Evolutionary conservation across 495 filamentous ascomycete species (phyloP), one percentile per base, ranked within the genome.

Genomic region (Thozetella sp.): DNA sequence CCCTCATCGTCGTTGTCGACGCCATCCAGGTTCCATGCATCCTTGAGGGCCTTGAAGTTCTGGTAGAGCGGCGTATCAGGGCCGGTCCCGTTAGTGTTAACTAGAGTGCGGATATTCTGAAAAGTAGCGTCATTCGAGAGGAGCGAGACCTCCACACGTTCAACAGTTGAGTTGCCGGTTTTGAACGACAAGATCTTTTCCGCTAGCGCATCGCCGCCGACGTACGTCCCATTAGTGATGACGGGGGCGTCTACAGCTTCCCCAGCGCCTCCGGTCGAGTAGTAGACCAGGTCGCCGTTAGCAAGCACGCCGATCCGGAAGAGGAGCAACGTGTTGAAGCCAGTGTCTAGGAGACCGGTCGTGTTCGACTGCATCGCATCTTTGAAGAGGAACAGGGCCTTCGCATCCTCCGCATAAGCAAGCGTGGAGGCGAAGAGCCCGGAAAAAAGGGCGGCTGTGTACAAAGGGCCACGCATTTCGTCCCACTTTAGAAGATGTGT

Each of bases 261-360:
- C 11, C 43, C 69, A 73, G 0, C 74, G 73, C 0, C 74, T 70
- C n/a, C 74, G 76, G 56, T 76, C 76, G 46, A 79, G 62, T 77
- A 77, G 59, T 79, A 79, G 68, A 70, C 76, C 55, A 79, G 77
- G 56, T 74, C 74, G 30, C 76, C 74, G 63, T 74, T 72, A n/a
- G 43, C 58, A 43, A 76, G 61, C 50, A 79, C 70, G 27, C 76
- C 76, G 55, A 79, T 61, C 19, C 73, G 72, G 52, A 77, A 77
- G 12, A 79, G 75, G 25, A 79, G 63, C 17, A 77, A 52, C 0
- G 59, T 62, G 59, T 77, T 77, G 65, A 79, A 79, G 23, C 76
- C 73, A 2, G 73, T 75, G 9, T 70, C 69, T 30, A 61, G 70
- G 2, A 77, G 45, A 13, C 72, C 59, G 10, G 64, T 54, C 0